Evolutionary conservation across 306 rosid species (phyloP), one percentile per base, ranked within the genome.

Genomic region (Vigna unguiculata): DNA sequence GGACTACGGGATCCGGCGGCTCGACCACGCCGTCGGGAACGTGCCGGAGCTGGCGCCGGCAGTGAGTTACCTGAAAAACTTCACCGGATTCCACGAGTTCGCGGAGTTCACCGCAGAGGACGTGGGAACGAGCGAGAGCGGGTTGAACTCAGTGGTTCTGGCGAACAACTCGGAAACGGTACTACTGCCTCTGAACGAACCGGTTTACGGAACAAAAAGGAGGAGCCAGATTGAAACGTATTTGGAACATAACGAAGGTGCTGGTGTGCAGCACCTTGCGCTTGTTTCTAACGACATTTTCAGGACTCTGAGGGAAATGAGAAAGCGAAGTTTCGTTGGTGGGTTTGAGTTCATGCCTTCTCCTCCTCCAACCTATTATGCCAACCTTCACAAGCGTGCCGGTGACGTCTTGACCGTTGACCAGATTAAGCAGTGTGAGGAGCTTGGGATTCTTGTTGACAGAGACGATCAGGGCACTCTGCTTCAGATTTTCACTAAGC

Each of bases 81-180:
- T 95, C 73, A 88, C 90, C 0, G 97, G 97, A 7, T 92, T 92
- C 67, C 97, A 95, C 74, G 97, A 95, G 79, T 95, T 95, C 58
- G 97, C 99, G 0, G 99, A 95, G 89, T 95, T 95, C 87, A 95
- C 97, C 5, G 88, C 97, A 11, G 99, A 90, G 77, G 97, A 95
- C 52, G 89, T 95, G 1, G 97, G 99, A 14, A 92, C 97, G 20
- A 81, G 86, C 48, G 99, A 95, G 85, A 92, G 97, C 58, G 97
- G 99, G 10, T 74, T 95, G 76, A 95, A 95, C 86, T 89, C 93
- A 12, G 75, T 76, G 48, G 99, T 95, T 2, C 55, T 95, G 62
- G 93, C 97, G 40, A 90, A 81, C 82, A 92, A 95, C 49, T 95
- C 88, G 0, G 96, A 92, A 60, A 87, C 22, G 84, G 97, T 95